Evolutionary conservation across 345 rosid species (phyloP), one percentile per base, ranked within the genome.

Genomic region (Alliaria petiolata): DNA sequence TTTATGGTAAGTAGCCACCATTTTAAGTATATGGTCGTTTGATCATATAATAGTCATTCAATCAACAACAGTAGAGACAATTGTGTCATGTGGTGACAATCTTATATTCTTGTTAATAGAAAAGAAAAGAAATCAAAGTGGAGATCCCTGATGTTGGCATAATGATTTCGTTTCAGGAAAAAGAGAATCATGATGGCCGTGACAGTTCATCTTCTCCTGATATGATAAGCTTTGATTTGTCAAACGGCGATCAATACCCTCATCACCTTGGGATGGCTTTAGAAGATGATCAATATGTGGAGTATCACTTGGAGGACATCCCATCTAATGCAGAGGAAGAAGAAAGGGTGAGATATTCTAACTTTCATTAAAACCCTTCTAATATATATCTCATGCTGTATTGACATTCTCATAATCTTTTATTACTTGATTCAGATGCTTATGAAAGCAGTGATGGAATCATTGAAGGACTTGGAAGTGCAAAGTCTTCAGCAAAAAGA

Each of bases 161-260:
- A 44, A 62, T 62, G 53, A 34, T 60, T 69, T 53, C 20, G n/a
- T 63, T 83, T 71, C 81, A 89, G 98, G 88, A 77, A 52, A 83
- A 80, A 70, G 83, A 83, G 50, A 65, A 33, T 50, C 74, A 57
- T 46, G 84, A 72, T 52, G 73, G 66, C 62, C 28, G 75, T 50
- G 59, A 79, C 33, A 65, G 87, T 26, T 81, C 97, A 20, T 81
- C 96, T 16, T 81, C 92, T 34, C 80, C 97, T 43, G 62, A 81
- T 31, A 88, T 92, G 91, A 90, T 88, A 43, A 87, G 84, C 83
- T 90, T 90, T 67, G 93, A 92, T 81, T 74, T 92, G n/a, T 78
- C 90, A 19, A 72, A 78, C 22, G 95, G 89, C 15, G 65, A 70
- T 72, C 91, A 85, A 1, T 62, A 49, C 72, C 85, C 85, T 43